Percentiles rank a stretch among this genome's conserved stretches.
phyloP scores from a whole-genome alignment of 345 rosid species.

The Leavenworthia alabamica region DNA sequence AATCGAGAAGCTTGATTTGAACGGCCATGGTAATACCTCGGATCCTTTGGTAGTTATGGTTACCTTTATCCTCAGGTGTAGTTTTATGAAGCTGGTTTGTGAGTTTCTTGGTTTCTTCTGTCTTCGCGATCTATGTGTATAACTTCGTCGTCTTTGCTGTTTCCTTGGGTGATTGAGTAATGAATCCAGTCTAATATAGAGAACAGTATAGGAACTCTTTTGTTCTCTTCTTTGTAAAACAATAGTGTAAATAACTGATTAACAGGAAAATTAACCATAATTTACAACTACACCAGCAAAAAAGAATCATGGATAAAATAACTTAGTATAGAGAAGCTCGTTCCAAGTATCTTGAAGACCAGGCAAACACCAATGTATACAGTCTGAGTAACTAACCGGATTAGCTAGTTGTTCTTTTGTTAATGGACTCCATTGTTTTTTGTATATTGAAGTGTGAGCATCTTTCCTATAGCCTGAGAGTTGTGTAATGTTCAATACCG shows the following conservation, averaged over 20 bases:
- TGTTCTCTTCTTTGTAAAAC: neutral
- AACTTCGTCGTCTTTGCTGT: neutral
- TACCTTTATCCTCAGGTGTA: too few species aligned
- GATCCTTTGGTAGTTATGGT: too few species aligned
- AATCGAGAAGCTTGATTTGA: slow-evolving; percentile 39
- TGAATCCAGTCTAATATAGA: neutral
- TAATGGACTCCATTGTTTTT: slow-evolving; percentile 71
- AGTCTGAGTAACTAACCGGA: slow-evolving; percentile 72
- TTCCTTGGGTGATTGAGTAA: slow-evolving; percentile 1
- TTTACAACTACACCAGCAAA: slow-evolving; percentile 3
- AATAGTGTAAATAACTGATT: slow-evolving; percentile 2
- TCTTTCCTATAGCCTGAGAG: slow-evolving; percentile 76
- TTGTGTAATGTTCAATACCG: slow-evolving; percentile 73
- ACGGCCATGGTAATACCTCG: neutral
- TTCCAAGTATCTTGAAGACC: slow-evolving; percentile 95
- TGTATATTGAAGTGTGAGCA: slow-evolving; percentile 81
- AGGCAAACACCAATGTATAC: slow-evolving; percentile 88
- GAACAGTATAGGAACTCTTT: neutral
- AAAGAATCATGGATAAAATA: slow-evolving; percentile 56
- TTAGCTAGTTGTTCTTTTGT: slow-evolving; percentile 69
- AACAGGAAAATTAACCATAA: slow-evolving; percentile 1
- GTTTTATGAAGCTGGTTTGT: too few species aligned
- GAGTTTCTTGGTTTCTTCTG: too few species aligned
- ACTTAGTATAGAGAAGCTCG: slow-evolving; percentile 66
- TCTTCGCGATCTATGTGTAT: too few species aligned